Evolutionary conservation across 805 yeast genomes (phyloP).

Genomic region (Saccharomycopsis synnaedendra): DNA sequence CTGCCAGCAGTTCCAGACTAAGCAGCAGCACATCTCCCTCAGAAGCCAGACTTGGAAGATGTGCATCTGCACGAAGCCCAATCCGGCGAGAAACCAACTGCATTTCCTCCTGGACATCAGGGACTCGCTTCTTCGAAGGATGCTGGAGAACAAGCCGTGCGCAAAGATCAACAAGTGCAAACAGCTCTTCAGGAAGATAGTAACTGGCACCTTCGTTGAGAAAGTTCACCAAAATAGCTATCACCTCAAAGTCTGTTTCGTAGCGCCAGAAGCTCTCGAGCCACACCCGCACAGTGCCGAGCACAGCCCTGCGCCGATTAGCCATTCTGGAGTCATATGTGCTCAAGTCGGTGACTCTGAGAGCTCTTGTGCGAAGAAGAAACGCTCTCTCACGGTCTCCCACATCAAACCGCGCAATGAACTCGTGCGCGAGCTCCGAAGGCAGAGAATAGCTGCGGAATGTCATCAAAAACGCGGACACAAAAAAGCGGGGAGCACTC

Average conservation of each 20-base stretch:
- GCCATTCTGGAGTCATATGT: slow-evolving; percentile 32
- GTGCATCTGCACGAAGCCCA: slow-evolving; percentile 25
- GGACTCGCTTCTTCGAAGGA: slow-evolving; percentile 20
- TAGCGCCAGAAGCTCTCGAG: slow-evolving; percentile 82
- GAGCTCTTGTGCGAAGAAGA: slow-evolving; percentile 2
- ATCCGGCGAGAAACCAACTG: slow-evolving; percentile 15
- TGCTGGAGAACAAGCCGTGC: slow-evolving; percentile 48
- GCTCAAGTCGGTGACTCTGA: slow-evolving; percentile 5
- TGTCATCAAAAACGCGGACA: slow-evolving; percentile 66
- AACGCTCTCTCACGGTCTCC: slow-evolving; percentile 21
- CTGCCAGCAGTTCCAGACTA: slow-evolving; percentile 26
- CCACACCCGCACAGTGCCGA: slow-evolving; percentile 71
- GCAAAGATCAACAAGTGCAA: slow-evolving; percentile 48
- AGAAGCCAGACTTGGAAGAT: slow-evolving; percentile 26
- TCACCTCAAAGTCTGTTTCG: slow-evolving; percentile 41
- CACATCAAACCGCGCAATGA: slow-evolving; percentile 55
- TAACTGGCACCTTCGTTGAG: slow-evolving; percentile 66
- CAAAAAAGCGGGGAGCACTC: slow-evolving; percentile 43
- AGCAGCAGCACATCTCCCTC: slow-evolving; percentile 24
- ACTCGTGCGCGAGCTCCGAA: slow-evolving; percentile 53
- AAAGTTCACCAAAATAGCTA: slow-evolving; percentile 66
- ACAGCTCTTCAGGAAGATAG: slow-evolving; percentile 54
- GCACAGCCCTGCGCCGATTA: slow-evolving; percentile 55
- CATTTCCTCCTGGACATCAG: slow-evolving; percentile 5
- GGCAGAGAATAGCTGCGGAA: slow-evolving; percentile 64